phyloP scores from a whole-genome alignment of 306 rosid genomes.

The Quercus ilex region DNA sequence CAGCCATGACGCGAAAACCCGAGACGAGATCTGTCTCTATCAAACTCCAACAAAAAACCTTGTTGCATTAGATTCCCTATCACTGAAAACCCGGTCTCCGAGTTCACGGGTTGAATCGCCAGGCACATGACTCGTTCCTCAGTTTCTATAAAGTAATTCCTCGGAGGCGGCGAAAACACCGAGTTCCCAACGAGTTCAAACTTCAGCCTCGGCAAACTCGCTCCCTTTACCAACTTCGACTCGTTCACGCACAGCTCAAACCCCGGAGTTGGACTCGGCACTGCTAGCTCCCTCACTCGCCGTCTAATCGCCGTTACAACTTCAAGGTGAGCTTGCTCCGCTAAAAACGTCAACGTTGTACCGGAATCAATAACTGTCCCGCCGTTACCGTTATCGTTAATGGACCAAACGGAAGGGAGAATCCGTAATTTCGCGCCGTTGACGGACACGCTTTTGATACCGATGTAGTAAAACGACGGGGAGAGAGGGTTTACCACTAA shows the following conservation, averaged over 20 bases:
- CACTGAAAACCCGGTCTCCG: slow-evolving; percentile 57
- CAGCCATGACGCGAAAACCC: slow-evolving; percentile 86
- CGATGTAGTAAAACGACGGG: slow-evolving; percentile 67
- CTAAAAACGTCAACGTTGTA: slow-evolving; percentile 54
- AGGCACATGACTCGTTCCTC: slow-evolving; percentile 52
- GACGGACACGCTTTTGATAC: slow-evolving; percentile 35
- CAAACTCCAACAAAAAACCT: slow-evolving; percentile 73
- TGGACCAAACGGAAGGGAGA: slow-evolving; percentile 46
- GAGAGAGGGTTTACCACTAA: slow-evolving; percentile 43
- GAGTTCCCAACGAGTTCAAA: slow-evolving; percentile 41
- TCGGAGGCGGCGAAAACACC: slow-evolving; percentile 54
- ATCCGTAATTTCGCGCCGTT: slow-evolving; percentile 41
- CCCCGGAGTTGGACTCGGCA: slow-evolving; percentile 21
- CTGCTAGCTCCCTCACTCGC: slow-evolving; percentile 20
- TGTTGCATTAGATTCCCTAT: slow-evolving; percentile 87
- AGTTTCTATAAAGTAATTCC: slow-evolving; percentile 57
- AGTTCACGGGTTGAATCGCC: slow-evolving; percentile 57
- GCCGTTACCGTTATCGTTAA: slow-evolving; percentile 55
- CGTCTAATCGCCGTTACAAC: slow-evolving; percentile 41
- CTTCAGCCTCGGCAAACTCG: slow-evolving; percentile 49
- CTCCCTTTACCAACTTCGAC: slow-evolving; percentile 21
- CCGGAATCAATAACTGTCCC: slow-evolving; percentile 83
- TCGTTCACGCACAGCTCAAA: slow-evolving; percentile 72
- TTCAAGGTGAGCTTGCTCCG: slow-evolving; percentile 46
- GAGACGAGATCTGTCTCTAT: slow-evolving; percentile 51